Base-by-base conservation (phyloP, 1,139 yeast genomes). In the Yamadazyma atlantica region DNA sequence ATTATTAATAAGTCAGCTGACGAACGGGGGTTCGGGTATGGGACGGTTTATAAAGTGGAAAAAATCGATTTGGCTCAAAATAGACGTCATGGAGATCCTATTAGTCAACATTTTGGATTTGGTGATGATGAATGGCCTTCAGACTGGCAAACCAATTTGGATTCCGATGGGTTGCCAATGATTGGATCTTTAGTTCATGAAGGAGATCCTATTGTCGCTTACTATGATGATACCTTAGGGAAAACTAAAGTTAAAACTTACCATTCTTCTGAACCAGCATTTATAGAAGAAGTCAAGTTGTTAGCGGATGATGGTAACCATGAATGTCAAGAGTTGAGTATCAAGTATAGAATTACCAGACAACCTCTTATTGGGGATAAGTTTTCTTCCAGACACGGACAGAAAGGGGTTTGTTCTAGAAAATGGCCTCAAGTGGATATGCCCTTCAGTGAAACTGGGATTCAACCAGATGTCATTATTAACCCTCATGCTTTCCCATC, bases 401-500 rank as follows among this genome's bases (percentile, higher is more conserved):
- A 92, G 67, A 92, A 92, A 68, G 99, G 99, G 79, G 98, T 92
- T 44, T 92, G 97, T 68, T 90, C 97, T 11, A 85, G 96, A 62
- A 92, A 90, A 64, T 92, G 97, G 96, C 98, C 97, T 18, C 83
- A 88, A 37, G 74, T 86, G 47, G 98, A 92, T 60, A 83, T 92
- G 96, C 99, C 99, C 43, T 92, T 92, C 68, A 80, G 89, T 48
- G 98, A 92, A 66, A 72, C 85, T 26, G 98, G 98, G 55, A 90
- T 92, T 46, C 96, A 87, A 62, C 98, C 98, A 1, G 98, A 92
- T 67, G 87, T 92, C 50, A 92, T 92, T 57, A 92, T 92, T 57
- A 92, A 92, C 60, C 98, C 98, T 3, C 98, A 92, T 62, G 98
- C 97, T 50, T 92, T 92, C 90, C 98, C 98, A 51, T 90, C 97